Percentiles rank a stretch among this genome's conserved stretches.
Conservation (phyloP, 371 early-diverging fungal genomes). For the Coemansia sp. region DNA sequence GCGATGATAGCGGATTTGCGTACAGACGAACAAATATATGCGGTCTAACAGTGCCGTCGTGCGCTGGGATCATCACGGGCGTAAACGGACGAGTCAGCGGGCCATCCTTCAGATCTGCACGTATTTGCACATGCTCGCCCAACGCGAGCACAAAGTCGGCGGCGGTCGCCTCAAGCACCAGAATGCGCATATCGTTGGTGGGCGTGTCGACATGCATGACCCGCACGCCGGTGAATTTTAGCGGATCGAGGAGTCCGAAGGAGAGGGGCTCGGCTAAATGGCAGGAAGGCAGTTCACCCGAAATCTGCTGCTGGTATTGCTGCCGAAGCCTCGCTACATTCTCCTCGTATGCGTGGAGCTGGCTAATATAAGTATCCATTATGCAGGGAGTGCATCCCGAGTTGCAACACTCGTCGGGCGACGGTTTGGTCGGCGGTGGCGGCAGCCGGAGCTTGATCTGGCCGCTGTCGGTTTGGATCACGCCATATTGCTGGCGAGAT, state of each 20-base stretch:
- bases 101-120: slow-evolving; percentile 1
- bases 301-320: slow-evolving; percentile 11
- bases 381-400: slow-evolving; percentile 48
- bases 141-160: slow-evolving; percentile 18
- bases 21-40: slow-evolving; percentile 39
- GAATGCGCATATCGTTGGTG: slow-evolving; percentile 1
- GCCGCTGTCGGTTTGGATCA: slow-evolving; percentile 2
- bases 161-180: slow-evolving; percentile 37
- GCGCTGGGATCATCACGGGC: slow-evolving; percentile 34
- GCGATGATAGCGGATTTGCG: slow-evolving; percentile 6
- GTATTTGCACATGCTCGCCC: slow-evolving; percentile 38
- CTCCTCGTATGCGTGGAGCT: slow-evolving; percentile 2
- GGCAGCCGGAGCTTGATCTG: slow-evolving; percentile 22
- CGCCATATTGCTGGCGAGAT: slow-evolving; percentile 7
- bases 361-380: slow-evolving; percentile 31
- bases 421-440: slow-evolving; percentile 24
- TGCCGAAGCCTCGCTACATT: not conserved
- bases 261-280: not conserved
- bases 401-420: slow-evolving; percentile 38
- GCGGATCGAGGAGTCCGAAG: slow-evolving; percentile 22
- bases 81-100: slow-evolving; percentile 33
- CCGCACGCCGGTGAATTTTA: slow-evolving; percentile 14
- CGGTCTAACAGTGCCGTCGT: slow-evolving; percentile 28
- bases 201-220: slow-evolving; percentile 9
- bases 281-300: slow-evolving; percentile 3